Evolutionary conservation across 2,329 filamentous ascomycete genomes (phyloP).

Genomic region (Botrytis porri): DNA sequence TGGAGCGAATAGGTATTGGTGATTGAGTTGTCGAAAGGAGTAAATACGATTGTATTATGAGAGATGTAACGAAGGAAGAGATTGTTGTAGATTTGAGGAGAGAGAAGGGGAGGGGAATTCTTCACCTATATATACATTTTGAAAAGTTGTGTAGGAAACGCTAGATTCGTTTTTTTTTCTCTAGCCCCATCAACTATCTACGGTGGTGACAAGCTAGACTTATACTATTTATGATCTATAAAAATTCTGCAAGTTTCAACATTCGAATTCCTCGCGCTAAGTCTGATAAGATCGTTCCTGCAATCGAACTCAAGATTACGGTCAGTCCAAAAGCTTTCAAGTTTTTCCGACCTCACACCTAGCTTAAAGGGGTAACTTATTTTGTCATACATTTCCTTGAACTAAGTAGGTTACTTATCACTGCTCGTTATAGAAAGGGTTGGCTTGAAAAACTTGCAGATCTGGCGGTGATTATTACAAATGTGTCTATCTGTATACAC

Average conservation of each 20-base stretch:
- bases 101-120: rapidly evolving
- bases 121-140: neutral
- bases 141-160: neutral
- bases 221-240: neutral
- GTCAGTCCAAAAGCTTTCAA: neutral
- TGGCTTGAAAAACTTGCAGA: rapidly evolving
- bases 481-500: neutral
- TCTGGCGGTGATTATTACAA: neutral
- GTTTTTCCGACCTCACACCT: neutral
- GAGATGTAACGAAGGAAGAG: neutral
- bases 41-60: neutral
- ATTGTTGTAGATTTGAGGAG: neutral
- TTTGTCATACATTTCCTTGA: rapidly evolving
- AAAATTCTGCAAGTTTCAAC: neutral
- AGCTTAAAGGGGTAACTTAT: neutral
- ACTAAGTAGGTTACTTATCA: neutral
- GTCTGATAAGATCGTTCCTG: neutral
- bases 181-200: neutral
- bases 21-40: neutral
- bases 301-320: neutral
- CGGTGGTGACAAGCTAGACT: neutral
- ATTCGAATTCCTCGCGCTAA: neutral
- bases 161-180: neutral
- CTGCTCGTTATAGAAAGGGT: rapidly evolving
- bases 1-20: neutral